phyloP scores from a whole-genome alignment of 345 rosid species.

The Atalantia buxifolia region DNA sequence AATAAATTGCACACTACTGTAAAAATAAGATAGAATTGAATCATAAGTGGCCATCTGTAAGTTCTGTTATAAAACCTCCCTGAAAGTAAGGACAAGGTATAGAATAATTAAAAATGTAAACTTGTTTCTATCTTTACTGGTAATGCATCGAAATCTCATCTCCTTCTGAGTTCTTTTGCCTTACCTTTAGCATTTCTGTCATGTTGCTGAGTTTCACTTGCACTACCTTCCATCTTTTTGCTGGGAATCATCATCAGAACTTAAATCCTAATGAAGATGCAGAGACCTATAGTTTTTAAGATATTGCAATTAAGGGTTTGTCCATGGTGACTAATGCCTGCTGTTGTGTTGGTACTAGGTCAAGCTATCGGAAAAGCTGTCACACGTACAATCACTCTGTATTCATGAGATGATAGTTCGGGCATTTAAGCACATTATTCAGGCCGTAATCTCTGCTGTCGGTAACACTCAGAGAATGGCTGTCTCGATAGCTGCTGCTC shows the following conservation, averaged over 20 bases:
- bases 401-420: conserved; percentile 97
- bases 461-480: conserved; percentile 60
- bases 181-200: background rate
- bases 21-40: background rate
- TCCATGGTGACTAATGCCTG: conserved; percentile 12
- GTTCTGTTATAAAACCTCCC: background rate
- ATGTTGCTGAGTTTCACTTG: background rate
- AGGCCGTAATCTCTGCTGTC: conserved; percentile 79
- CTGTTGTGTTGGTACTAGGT: conserved; percentile 49
- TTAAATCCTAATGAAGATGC: background rate
- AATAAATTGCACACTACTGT: background rate
- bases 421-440: conserved; percentile 90
- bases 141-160: background rate
- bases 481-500: conserved; percentile 68
- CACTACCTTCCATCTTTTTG: background rate
- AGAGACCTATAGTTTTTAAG: background rate
- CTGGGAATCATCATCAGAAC: background rate
- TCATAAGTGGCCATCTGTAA: background rate
- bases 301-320: conserved; percentile 3
- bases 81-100: background rate
- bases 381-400: conserved; percentile 95
- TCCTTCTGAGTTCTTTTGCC: background rate
- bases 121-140: background rate
- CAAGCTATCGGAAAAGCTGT: conserved; percentile 87
- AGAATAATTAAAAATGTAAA: background rate